Base-by-base conservation (phyloP, 116 monocot species). In the Trichopus zeylanicus region DNA sequence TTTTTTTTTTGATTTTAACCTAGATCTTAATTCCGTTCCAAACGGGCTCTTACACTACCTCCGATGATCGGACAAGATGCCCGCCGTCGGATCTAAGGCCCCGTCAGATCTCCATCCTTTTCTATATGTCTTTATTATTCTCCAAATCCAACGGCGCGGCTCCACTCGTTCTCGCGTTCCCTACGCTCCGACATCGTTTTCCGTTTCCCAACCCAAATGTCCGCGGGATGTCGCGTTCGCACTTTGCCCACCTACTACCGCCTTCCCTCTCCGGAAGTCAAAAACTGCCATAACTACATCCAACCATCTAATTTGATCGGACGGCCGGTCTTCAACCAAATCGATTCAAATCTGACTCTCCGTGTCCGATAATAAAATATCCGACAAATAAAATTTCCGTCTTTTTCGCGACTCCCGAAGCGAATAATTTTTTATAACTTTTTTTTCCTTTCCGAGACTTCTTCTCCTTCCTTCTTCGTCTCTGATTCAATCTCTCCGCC, bases 201-300 rank as follows among this genome's bases (percentile, higher is more conserved):
- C 6, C 32, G 32, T 33, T 33, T 33, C 32, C 32, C 32, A 33
- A n/a, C n/a, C n/a, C n/a, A n/a, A n/a, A n/a, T n/a, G n/a, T n/a
- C n/a, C 34, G 34, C 10, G 34, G 34, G 34, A 35, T 35, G 7
- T 46, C 10, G 3, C 46, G 15, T 2, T 7, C 46, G 9, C 49
- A 8, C 7, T 49, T 49, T 21, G 7, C 49, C 18, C 6, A 49
- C 0, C 15, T 7, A 7, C 21, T 20, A 49, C 49, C 49, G 4
- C 15, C 49, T 23, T 21, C 22, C 0, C 22, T 49, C 21, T 20
- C 1, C 2, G 0, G 5, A 49, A 49, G 49, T 49, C 49, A 49
- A 49, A n/a, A 49, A 49, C 49, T 9, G 49, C 49, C 49, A 49
- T 49, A 49, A 49, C 49, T 49, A 49, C 49, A n/a, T 12, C 0